Evolutionary conservation across 1,284 basidiomycete species (phyloP).

Genomic region (Microbotryum violaceum): DNA sequence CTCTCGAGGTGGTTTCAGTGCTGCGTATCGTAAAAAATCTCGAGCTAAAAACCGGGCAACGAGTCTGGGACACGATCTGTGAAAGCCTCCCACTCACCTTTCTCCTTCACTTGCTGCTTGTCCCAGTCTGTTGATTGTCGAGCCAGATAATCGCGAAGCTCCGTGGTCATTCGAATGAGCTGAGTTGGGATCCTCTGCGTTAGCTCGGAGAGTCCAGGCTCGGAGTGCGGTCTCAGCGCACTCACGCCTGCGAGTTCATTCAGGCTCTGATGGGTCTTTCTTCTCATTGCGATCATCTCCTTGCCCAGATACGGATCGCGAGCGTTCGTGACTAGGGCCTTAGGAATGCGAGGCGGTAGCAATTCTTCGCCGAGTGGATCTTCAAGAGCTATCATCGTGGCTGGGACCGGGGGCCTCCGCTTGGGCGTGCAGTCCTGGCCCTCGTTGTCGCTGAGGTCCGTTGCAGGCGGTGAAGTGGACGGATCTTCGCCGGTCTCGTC

Average conservation of each 20-base stretch:
- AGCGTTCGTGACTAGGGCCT: constrained; percentile 5
- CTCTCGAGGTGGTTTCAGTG: no score
- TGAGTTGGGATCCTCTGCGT: not conserved
- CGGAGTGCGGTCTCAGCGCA: not conserved
- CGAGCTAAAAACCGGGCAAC: no score
- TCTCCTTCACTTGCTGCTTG: not conserved
- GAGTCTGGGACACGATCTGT: no score
- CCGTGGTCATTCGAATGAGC: constrained; percentile 16
- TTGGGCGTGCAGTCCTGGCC: not conserved
- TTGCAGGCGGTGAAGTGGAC: not conserved
- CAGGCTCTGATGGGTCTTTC: constrained; percentile 7
- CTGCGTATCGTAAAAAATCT: no score
- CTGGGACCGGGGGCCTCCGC: not conserved
- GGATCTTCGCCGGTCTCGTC: not conserved
- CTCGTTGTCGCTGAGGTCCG: not conserved
- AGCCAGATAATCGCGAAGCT: constrained; percentile 7
- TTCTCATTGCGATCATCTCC: constrained; percentile 17
- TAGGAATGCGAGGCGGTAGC: constrained; percentile 18
- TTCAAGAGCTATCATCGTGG: constrained; percentile 13
- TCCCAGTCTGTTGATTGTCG: constrained; percentile 7
- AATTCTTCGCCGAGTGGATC: constrained; percentile 20
- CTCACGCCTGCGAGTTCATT: constrained; percentile 25
- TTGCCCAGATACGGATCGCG: not conserved
- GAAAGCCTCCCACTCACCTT: constrained; percentile 1
- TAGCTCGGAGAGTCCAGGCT: not conserved